Conservation (phyloP, 148 eudicot species). For the Pharnaceum exiguum region DNA sequence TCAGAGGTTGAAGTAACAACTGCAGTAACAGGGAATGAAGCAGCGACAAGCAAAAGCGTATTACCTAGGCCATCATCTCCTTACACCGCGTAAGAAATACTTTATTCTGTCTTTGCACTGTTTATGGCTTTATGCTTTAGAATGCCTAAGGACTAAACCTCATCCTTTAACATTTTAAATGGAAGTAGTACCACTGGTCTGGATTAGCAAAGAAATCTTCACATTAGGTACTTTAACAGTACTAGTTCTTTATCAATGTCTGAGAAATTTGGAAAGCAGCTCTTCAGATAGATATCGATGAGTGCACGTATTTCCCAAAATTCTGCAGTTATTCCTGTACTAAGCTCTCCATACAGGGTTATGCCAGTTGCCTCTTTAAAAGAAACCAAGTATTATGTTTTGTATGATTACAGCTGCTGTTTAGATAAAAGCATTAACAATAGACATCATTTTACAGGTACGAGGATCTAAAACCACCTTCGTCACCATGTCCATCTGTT, state of each 20-base stretch:
- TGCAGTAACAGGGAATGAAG: constrained; percentile 10
- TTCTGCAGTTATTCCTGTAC: neutral
- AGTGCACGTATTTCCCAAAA: neutral
- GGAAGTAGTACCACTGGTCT: neutral
- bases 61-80: constrained; percentile 54
- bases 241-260: too few relatives aligned
- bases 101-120: neutral
- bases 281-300: neutral
- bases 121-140: neutral
- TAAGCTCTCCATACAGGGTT: neutral
- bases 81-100: constrained; percentile 52
- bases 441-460: constrained; percentile 28
- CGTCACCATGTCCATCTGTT: constrained; percentile 48
- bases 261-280: neutral
- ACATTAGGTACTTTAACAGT: neutral
- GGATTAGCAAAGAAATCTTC: neutral
- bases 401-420: neutral
- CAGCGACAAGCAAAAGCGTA: constrained; percentile 10
- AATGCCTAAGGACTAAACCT: neutral
- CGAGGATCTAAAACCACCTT: constrained; percentile 68
- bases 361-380: neutral
- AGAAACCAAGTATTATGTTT: neutral
- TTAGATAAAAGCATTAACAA: neutral
- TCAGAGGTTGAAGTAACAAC: constrained; percentile 13
- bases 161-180: neutral